phyloP scores from a whole-genome alignment of 768 basidiomycete species.

The Termitomyces sp. region DNA sequence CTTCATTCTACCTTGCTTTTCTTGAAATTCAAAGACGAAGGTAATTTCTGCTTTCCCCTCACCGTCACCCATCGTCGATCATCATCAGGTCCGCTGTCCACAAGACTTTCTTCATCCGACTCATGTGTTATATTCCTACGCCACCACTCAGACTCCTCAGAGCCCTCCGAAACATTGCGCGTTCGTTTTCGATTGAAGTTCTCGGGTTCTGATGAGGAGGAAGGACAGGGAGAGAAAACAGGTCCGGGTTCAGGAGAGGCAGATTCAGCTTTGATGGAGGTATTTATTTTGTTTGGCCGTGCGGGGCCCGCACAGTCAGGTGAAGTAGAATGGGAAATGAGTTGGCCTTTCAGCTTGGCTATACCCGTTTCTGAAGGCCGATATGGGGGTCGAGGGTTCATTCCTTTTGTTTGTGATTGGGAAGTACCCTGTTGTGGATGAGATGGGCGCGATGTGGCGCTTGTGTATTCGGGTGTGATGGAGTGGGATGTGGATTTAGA shows the following conservation, averaged over 20 bases:
- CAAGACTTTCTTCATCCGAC: slow-evolving; percentile 1
- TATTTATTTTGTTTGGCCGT: background rate
- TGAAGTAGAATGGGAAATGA: too few relatives aligned
- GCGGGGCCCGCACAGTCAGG: background rate
- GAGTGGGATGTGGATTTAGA: background rate
- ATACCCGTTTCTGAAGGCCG: background rate
- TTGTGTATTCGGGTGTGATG: background rate
- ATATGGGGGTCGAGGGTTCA: slow-evolving; percentile 3
- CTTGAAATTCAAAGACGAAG: background rate
- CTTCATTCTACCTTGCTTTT: background rate
- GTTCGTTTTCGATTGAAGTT: background rate
- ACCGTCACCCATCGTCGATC: background rate
- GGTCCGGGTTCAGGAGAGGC: background rate
- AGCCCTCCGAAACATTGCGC: background rate
- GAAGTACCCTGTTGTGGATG: background rate
- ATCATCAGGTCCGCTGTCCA: background rate
- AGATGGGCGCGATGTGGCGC: background rate
- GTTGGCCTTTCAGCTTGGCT: background rate
- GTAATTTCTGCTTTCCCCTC: slow-evolving; percentile 7
- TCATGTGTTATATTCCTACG: background rate
- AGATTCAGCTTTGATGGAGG: background rate
- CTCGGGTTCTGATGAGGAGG: background rate
- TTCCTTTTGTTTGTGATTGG: background rate
- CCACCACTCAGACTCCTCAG: background rate
- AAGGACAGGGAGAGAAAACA: background rate